Evolutionary conservation across 2,329 filamentous ascomycete genomes (phyloP).

Genomic region (Fusarium pseudonygamai): DNA sequence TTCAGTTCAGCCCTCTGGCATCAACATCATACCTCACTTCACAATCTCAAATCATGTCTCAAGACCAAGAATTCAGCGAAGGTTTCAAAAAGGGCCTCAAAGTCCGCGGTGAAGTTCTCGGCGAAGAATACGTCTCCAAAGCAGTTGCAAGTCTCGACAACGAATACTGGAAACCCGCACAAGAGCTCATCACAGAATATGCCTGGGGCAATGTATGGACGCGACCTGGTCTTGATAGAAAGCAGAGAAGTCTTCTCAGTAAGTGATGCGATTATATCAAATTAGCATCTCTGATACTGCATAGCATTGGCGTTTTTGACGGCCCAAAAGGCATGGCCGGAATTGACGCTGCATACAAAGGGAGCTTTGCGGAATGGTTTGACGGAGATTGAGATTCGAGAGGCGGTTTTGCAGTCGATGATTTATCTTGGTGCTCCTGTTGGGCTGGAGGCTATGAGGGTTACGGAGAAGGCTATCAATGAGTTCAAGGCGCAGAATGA

Average conservation of each 20-base stretch:
- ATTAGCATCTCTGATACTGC: neutral
- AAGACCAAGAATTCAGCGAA: constrained; percentile 8
- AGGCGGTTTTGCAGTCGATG: constrained; percentile 30
- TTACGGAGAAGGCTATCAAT: constrained; percentile 24
- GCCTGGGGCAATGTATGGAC: constrained; percentile 31
- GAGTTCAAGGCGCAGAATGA: neutral
- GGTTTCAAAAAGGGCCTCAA: constrained; percentile 14
- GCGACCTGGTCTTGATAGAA: constrained; percentile 25
- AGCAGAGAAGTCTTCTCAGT: constrained; percentile 34
- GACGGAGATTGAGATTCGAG: constrained; percentile 31
- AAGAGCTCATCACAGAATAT: constrained; percentile 30
- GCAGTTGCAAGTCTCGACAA: constrained; percentile 19
- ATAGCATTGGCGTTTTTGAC: constrained; percentile 30
- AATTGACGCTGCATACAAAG: constrained; percentile 28
- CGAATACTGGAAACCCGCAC: constrained; percentile 31
- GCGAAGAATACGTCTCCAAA: constrained; percentile 33
- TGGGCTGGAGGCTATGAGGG: constrained; percentile 30
- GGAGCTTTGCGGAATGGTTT: constrained; percentile 27
- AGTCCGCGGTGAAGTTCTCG: constrained; percentile 24
- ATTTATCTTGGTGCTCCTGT: constrained; percentile 32
- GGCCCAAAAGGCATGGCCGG: constrained; percentile 22
- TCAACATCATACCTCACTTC: too few relatives aligned
- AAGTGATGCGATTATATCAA: neutral
- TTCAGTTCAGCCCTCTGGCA: accelerated
- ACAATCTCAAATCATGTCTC: neutral